Evolutionary conservation across 345 rosid genomes (phyloP).

Genomic region (Populus davidiana): DNA sequence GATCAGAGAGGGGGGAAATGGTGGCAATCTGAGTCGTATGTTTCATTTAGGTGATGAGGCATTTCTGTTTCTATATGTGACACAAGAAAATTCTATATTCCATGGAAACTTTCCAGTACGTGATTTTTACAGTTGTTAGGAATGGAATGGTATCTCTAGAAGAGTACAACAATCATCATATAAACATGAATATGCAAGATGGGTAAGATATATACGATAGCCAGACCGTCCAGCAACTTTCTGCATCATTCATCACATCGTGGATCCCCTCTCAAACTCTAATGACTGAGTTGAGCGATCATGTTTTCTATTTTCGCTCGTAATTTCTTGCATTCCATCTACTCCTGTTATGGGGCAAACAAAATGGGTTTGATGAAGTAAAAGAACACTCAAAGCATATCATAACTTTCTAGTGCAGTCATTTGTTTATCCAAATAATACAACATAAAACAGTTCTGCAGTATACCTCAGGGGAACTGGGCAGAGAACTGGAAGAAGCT

Average conservation of each 20-base stretch:
- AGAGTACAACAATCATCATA: slow-evolving; percentile 2
- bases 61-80: not conserved
- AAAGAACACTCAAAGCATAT: not conserved
- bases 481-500: slow-evolving; percentile 30
- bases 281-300: not conserved
- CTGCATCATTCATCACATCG: not conserved
- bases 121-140: slow-evolving; percentile 10
- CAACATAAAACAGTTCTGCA: not conserved
- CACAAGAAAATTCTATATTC: not conserved
- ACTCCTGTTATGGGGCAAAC: slow-evolving; percentile 14
- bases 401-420: not conserved
- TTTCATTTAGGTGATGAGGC: not conserved
- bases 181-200: not conserved
- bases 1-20: not conserved
- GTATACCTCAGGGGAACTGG: slow-evolving; percentile 49
- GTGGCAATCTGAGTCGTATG: not conserved
- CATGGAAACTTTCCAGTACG: not conserved
- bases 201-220: not conserved
- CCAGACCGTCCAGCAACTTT: not conserved
- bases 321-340: not conserved
- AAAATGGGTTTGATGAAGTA: not conserved
- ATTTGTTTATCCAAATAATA: not conserved
- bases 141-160: not conserved
- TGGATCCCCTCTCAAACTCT: not conserved
- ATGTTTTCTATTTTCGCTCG: not conserved